Evolutionary conservation across 768 basidiomycete species (phyloP).

Genomic region (Gyrodon lividus): DNA sequence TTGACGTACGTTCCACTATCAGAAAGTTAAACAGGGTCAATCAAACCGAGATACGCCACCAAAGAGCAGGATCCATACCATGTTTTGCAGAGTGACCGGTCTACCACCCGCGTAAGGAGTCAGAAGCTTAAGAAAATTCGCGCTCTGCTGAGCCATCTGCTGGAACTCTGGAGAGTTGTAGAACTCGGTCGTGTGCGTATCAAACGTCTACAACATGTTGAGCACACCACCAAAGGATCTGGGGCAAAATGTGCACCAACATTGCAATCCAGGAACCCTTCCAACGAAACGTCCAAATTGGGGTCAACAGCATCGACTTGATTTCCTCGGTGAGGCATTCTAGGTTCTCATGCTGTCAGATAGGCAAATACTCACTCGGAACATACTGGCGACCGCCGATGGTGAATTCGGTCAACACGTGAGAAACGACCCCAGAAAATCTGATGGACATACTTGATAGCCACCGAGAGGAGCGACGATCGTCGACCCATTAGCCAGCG

Average conservation of each 20-base stretch:
- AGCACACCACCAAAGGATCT: not conserved
- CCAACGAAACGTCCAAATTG: constrained; percentile 58
- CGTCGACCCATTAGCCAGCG: constrained; percentile 64
- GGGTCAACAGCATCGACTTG: constrained; percentile 66
- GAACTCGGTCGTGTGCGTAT: constrained; percentile 45
- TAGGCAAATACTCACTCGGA: constrained; percentile 35
- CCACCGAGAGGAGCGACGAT: constrained; percentile 60
- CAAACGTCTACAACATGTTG: constrained; percentile 42
- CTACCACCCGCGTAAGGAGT: constrained; percentile 54
- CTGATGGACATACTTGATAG: constrained; percentile 49
- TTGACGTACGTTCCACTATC: constrained; percentile 46
- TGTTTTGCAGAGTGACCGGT: constrained; percentile 51
- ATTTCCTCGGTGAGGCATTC: constrained; percentile 8
- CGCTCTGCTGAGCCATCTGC: constrained; percentile 42
- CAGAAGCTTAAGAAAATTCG: constrained; percentile 48
- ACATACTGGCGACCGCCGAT: constrained; percentile 32
- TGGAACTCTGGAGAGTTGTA: constrained; percentile 55
- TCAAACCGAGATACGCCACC: not conserved
- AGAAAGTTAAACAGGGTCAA: constrained; percentile 3
- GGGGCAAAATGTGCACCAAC: constrained; percentile 32
- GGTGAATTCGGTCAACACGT: constrained; percentile 13
- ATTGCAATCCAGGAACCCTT: constrained; percentile 63
- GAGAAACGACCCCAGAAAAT: constrained; percentile 1
- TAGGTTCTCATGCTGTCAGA: not conserved
- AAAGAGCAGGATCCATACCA: constrained; percentile 39